phyloP scores from a whole-genome alignment of 495 filamentous ascomycete genomes.

The Sabuloglossum arenarium region DNA sequence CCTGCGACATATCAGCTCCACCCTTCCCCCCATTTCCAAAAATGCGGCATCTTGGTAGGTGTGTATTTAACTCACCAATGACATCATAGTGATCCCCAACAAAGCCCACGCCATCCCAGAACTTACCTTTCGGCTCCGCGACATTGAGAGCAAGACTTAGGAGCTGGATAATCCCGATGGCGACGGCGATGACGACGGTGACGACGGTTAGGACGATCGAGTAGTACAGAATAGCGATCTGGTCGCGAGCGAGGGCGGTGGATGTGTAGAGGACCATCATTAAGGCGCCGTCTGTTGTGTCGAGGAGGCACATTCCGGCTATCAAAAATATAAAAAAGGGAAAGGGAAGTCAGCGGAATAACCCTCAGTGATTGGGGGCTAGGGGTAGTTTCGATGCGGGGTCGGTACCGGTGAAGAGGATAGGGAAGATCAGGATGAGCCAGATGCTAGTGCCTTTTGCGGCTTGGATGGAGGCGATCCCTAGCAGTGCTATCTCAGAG shows the following conservation, averaged over 20 bases:
- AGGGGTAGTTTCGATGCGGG: constrained; percentile 6
- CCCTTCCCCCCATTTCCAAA: no score
- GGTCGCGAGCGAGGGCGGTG: constrained; percentile 48
- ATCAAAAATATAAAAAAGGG: constrained; percentile 6
- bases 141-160: constrained; percentile 57
- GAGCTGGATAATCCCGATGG: constrained; percentile 73
- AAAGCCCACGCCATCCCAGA: constrained; percentile 69
- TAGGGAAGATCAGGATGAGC: constrained; percentile 84
- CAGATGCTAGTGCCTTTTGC: constrained; percentile 74
- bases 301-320: constrained; percentile 78
- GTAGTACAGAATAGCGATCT: constrained; percentile 80
- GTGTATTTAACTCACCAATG: no score
- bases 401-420: constrained; percentile 59
- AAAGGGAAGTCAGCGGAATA: background rate
- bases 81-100: constrained; percentile 71
- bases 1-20: background rate
- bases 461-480: constrained; percentile 72
- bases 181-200: constrained; percentile 69
- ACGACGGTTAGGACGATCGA: constrained; percentile 73
- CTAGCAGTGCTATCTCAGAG: constrained; percentile 78
- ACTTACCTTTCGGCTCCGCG: constrained; percentile 45
- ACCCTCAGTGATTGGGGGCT: background rate
- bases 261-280: constrained; percentile 91
- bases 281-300: constrained; percentile 77
- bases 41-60: no score